A percentile compares a stretch with the other conserved stretches of the same genome.
phyloP scores from a whole-genome alignment of 129 eudicot species.

The Lactuca saligna region DNA sequence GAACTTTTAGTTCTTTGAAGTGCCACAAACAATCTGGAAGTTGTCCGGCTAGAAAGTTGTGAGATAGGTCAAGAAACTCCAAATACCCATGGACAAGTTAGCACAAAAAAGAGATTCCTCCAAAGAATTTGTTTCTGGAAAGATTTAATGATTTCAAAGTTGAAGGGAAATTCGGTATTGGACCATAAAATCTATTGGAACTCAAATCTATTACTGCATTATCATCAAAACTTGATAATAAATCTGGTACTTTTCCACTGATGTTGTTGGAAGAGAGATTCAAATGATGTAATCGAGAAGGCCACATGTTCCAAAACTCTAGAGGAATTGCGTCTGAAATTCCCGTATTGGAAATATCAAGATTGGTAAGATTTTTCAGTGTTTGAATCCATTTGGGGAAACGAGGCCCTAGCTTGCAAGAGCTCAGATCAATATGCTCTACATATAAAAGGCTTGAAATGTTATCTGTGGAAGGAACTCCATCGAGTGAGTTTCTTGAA shows the following conservation, averaged over 20 bases:
- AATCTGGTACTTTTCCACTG: neutral
- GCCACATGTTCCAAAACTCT: neutral
- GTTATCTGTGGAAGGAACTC: neutral
- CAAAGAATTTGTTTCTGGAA: neutral
- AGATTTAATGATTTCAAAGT: too few species aligned
- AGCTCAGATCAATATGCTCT: neutral
- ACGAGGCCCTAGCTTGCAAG: constrained; percentile 18
- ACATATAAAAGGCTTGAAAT: constrained; percentile 1
- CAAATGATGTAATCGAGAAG: too few species aligned
- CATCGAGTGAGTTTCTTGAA: neutral
- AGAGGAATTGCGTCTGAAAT: neutral
- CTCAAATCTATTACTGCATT: constrained; percentile 15
- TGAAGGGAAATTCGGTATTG: too few species aligned
- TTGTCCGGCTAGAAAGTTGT: constrained; percentile 1
- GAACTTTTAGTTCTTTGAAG: neutral
- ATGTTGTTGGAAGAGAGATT: neutral
- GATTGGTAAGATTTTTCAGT: neutral
- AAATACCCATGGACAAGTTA: neutral
- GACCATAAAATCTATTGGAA: neutral
- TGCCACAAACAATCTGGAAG: constrained; percentile 18
- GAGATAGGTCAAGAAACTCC: constrained; percentile 11
- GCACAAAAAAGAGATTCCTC: constrained; percentile 20
- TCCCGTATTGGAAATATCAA: neutral
- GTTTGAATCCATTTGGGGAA: constrained; percentile 30
- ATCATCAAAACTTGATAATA: neutral